Conservation (phyloP, 2,329 filamentous ascomycete genomes). For the Rachicladosporium sp. region DNA sequence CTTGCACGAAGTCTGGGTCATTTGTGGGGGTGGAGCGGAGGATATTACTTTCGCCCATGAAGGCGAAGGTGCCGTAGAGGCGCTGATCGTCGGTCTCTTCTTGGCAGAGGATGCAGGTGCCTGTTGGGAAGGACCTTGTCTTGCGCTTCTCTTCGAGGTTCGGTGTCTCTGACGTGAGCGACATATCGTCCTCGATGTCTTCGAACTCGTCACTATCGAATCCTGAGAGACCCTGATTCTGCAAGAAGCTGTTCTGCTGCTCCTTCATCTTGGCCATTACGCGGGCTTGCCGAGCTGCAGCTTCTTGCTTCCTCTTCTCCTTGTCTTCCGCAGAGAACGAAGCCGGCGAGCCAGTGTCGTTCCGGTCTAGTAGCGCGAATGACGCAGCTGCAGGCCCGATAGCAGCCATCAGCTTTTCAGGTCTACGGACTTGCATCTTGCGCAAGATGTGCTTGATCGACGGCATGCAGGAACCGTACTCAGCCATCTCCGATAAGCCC, state of each 20-base stretch:
- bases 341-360: constrained; percentile 74
- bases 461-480: constrained; percentile 69
- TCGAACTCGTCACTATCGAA: constrained; percentile 69
- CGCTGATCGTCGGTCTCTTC: constrained; percentile 85
- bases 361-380: constrained; percentile 56
- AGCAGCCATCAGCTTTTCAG: constrained; percentile 56
- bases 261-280: constrained; percentile 98
- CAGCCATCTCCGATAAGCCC: constrained; percentile 46
- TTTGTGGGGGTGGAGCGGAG: constrained; percentile 74
- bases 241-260: constrained; percentile 89
- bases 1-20: constrained; percentile 71
- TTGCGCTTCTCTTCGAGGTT: constrained; percentile 47
- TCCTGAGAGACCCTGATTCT: constrained; percentile 81
- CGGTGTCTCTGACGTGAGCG: constrained; percentile 48
- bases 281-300: constrained; percentile 74
- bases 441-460: constrained; percentile 77
- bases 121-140: constrained; percentile 79
- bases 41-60: constrained; percentile 75
- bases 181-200: constrained; percentile 55
- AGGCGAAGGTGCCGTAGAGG: constrained; percentile 85
- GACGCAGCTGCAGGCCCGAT: constrained; percentile 39
- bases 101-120: constrained; percentile 91
- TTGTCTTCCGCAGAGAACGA: constrained; percentile 49
- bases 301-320: constrained; percentile 81
- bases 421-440: constrained; percentile 72